Conservation (phyloP, 2,329 filamentous ascomycete species). For the Paracamarosporium sp. region DNA sequence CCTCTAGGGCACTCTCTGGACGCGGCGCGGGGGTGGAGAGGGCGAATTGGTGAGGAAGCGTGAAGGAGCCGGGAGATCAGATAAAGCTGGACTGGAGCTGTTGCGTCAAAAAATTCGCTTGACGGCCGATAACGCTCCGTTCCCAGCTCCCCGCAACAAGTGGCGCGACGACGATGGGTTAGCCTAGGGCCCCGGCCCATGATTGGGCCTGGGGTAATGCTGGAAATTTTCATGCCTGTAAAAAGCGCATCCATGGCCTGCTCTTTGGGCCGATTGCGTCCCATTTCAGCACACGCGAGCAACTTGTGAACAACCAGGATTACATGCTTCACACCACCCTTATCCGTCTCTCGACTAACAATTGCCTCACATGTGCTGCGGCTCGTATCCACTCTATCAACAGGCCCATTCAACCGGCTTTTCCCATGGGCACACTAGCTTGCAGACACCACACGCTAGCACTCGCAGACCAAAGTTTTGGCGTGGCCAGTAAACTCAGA, state of each 20-base stretch:
- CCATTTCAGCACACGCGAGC: too few relatives aligned
- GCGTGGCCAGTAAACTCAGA: too few relatives aligned
- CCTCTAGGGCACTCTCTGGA: conserved; percentile 27
- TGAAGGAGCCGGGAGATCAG: conserved; percentile 20
- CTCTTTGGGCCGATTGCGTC: neutral
- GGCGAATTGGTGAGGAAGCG: conserved; percentile 26
- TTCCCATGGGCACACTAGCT: too few relatives aligned
- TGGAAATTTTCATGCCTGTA: conserved; percentile 3
- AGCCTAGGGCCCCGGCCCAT: conserved; percentile 18
- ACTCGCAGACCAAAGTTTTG: neutral
- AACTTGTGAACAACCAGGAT: too few relatives aligned
- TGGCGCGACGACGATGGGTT: conserved; percentile 22
- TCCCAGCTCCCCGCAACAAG: conserved; percentile 17
- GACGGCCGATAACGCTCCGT: conserved; percentile 35
- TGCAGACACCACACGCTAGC: too few relatives aligned
- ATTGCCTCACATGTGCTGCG: neutral
- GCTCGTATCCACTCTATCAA: neutral
- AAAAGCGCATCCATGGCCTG: conserved; percentile 1
- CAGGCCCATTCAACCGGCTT: neutral
- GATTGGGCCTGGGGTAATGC: conserved; percentile 6
- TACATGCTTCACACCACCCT: too few relatives aligned
- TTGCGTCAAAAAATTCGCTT: conserved; percentile 12
- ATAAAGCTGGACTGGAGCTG: conserved; percentile 13
- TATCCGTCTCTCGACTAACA: too few relatives aligned
- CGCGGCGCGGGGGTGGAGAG: conserved; percentile 19